Base-by-base conservation (phyloP, 768 basidiomycete species). In the Lactifluus piperatus region DNA sequence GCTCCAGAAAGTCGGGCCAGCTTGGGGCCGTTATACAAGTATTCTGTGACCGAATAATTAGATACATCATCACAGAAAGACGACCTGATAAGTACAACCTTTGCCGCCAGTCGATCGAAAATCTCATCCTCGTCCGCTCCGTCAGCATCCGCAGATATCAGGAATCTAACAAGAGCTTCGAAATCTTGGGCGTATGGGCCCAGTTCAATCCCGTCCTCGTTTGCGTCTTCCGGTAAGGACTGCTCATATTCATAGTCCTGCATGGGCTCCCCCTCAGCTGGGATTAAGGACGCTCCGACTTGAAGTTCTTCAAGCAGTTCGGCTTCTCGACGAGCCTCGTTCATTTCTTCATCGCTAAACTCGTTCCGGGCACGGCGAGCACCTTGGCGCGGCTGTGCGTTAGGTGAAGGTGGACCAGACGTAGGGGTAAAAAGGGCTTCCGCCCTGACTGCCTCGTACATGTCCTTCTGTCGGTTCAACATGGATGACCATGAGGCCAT, bases 121-220 rank as follows among this genome's bases (percentile, higher is more conserved):
- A 83, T 71, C n/a, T 75, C 71, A 24, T 72, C 72, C n/a, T 78
- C 77, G 4, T 71, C 68, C 8, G 75, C 72, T 1, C 78, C 76
- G 4, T 79, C 76, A 11, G 78, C 77, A 41, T 77, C 79, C 11
- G 76, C 75, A 4, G 71, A 74, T 11, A 78, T 79, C 64, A 87
- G 83, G 64, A 84, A 87, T 10, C 69, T 68, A 7, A 79, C 75
- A 37, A 88, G 74, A 3, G 71, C 66, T 18, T 79, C 71, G n/a
- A 85, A 71, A 67, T 85, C 82, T 50, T 75, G 69, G n/a, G 45
- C 22, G 18, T 61, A 47, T 34, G 50, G 44, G 13, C 32, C 55
- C 14, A 6, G 34, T 50, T 47, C 14, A 32, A 26, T 29, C 49
- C 16, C 39, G 14, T 36, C 29, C 9, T 29, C 24, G 44, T 34